These are phyloP conservation scores for Neofusicoccum parvum DNA, from an alignment of 2,329 filamentous ascomycete genomes.

Conservation along the genomic window DNA sequence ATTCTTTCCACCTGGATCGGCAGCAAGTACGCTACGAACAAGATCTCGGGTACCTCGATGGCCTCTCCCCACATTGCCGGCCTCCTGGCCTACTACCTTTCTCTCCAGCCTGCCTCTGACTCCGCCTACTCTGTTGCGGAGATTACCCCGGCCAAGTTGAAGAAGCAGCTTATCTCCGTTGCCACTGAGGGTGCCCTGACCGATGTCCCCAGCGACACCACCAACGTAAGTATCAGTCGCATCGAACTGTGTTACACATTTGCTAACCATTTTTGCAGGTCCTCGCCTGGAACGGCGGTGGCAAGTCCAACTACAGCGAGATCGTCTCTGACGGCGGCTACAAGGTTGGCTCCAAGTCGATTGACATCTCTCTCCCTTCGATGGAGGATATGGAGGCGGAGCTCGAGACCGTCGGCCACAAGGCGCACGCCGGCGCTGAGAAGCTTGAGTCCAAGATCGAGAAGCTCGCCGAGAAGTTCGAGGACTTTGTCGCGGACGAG, in stretches of 20 bases:
- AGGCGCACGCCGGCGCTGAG: constrained; percentile 36
- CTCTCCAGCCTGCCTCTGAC: constrained; percentile 85
- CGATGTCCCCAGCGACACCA: constrained; percentile 82
- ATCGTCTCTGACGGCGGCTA: constrained; percentile 78
- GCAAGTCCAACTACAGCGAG: constrained; percentile 83
- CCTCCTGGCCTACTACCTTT: constrained; percentile 96
- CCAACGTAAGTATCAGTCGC: constrained; percentile 63
- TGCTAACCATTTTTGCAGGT: constrained; percentile 51
- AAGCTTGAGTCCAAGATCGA: constrained; percentile 52
- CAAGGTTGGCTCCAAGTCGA: constrained; percentile 47
- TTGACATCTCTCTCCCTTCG: constrained; percentile 27
- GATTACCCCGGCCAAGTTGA: constrained; percentile 92
- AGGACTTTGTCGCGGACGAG: constrained; percentile 52
- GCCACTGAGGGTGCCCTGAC: constrained; percentile 76
- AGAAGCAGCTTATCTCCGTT: constrained; percentile 81
- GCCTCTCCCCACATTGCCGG: constrained; percentile 95
- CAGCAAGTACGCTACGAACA: constrained; percentile 94
- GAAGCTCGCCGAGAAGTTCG: constrained; percentile 46
- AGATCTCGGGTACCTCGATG: constrained; percentile 99
- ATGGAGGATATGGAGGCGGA: constrained; percentile 31
- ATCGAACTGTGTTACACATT: neutral
- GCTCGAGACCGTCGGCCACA: constrained; percentile 41
- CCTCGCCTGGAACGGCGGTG: constrained; percentile 98
- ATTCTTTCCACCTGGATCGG: constrained; percentile 99
- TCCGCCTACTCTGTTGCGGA: constrained; percentile 88